Conservation (phyloP, 441 rosid genomes). For the Populus hybrid region DNA sequence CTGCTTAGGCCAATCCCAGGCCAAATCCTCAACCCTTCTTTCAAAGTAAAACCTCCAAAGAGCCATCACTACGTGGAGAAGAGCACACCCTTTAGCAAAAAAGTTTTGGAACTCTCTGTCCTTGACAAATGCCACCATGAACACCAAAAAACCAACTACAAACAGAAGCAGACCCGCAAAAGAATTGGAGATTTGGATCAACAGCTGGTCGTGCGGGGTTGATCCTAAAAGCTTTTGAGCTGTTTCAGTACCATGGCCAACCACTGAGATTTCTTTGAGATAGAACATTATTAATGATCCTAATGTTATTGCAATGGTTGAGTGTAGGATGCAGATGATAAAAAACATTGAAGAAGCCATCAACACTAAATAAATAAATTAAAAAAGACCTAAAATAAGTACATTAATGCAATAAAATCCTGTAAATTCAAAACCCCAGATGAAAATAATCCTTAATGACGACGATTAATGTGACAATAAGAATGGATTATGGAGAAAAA, state of each 20-base stretch:
- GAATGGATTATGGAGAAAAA: not conserved
- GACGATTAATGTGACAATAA: not conserved
- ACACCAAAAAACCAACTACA: conserved; percentile 41
- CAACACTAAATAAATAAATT: not conserved
- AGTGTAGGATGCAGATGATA: conserved; percentile 45
- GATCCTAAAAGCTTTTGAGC: conserved; percentile 46
- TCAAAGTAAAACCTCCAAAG: conserved; percentile 52
- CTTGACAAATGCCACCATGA: conserved; percentile 59
- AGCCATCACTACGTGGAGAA: conserved; percentile 47
- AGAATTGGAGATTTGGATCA: conserved; percentile 50
- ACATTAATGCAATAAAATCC: not conserved
- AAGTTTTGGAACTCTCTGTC: conserved; percentile 46
- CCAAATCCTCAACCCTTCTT: conserved; percentile 53
- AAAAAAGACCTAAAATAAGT: not conserved
- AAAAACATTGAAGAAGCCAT: conserved; percentile 39
- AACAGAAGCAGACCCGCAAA: conserved; percentile 55
- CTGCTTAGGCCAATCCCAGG: conserved; percentile 53
- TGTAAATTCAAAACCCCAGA: conserved; percentile 3
- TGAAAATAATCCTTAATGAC: not conserved
- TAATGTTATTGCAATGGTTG: conserved; percentile 35
- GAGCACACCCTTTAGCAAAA: conserved; percentile 54
- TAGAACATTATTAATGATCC: conserved; percentile 55
- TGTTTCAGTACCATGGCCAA: conserved; percentile 38
- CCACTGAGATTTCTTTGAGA: conserved; percentile 36
- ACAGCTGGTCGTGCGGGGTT: conserved; percentile 43